Conservation (phyloP, 345 rosid genomes). For the Pistacia atlantica region DNA sequence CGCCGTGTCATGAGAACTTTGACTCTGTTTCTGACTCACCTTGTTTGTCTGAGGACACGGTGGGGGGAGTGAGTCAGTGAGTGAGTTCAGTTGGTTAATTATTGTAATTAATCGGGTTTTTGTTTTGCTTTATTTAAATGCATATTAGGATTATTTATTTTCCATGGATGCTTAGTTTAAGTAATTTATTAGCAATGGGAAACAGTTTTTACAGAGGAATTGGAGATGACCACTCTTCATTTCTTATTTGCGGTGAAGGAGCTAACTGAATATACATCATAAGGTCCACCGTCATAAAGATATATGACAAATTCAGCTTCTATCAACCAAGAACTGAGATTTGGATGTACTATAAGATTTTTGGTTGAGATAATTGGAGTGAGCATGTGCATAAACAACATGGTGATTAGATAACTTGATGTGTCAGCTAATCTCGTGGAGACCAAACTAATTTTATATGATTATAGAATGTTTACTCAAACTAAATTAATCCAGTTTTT, state of each 20-base stretch:
- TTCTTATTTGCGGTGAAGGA: too few species aligned
- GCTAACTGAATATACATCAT: too few species aligned
- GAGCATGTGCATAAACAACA: background rate
- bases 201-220: background rate
- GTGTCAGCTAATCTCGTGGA: constrained; percentile 12
- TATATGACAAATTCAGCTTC: too few species aligned
- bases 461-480: constrained; percentile 10
- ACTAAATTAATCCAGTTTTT: background rate
- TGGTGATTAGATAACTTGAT: background rate
- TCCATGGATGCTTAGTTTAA: background rate
- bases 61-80: constrained; percentile 61
- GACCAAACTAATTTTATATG: background rate
- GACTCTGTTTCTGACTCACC: constrained; percentile 82
- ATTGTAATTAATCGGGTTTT: background rate
- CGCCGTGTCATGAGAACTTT: constrained; percentile 59
- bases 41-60: constrained; percentile 71
- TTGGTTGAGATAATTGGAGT: background rate
- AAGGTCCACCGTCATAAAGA: too few species aligned
- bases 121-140: background rate
- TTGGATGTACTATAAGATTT: background rate
- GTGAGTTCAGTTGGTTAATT: background rate
- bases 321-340: too few species aligned
- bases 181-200: background rate
- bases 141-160: background rate
- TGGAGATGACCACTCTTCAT: background rate